phyloP scores from a whole-genome alignment of 2,329 filamentous ascomycete species.

The Beauveria australis region DNA sequence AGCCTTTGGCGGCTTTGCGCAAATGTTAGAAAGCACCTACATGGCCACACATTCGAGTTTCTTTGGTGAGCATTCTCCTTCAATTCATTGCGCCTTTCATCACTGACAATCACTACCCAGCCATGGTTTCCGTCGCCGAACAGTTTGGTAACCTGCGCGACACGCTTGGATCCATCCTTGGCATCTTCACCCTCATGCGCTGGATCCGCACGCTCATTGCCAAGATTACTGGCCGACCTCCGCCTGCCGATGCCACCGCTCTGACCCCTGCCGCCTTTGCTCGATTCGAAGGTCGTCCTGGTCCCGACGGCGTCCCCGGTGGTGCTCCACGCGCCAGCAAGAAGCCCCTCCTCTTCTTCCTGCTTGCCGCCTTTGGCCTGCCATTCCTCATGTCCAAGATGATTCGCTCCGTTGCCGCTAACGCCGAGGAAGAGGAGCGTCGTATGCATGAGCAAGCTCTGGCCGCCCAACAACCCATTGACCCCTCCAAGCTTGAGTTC shows the following conservation, averaged over 20 bases:
- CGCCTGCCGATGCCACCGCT: constrained; percentile 76
- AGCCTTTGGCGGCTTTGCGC: constrained; percentile 93
- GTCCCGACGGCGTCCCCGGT: constrained; percentile 55
- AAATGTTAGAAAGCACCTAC: constrained; percentile 99
- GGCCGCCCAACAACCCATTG: constrained; percentile 51
- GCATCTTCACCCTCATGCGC: constrained; percentile 91
- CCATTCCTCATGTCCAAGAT: constrained; percentile 97
- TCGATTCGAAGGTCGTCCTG: constrained; percentile 65
- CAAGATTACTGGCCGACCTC: constrained; percentile 85
- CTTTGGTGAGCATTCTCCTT: constrained; percentile 62
- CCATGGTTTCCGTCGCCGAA: constrained; percentile 97
- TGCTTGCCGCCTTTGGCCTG: constrained; percentile 86
- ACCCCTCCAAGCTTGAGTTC: constrained; percentile 90
- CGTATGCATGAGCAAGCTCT: constrained; percentile 44
- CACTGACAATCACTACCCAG: constrained; percentile 34
- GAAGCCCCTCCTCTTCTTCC: constrained; percentile 94
- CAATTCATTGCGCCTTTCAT: background rate
- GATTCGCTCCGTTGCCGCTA: constrained; percentile 74
- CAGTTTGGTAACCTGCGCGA: constrained; percentile 91
- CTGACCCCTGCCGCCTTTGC: constrained; percentile 90
- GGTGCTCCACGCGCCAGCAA: constrained; percentile 67
- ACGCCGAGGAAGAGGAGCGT: constrained; percentile 74
- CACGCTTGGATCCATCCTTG: constrained; percentile 85
- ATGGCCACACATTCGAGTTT: constrained; percentile 99
- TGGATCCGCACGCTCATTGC: constrained; percentile 90